Evolutionary conservation across 768 basidiomycete genomes (phyloP).

Genomic region (Leccinum boreale): DNA sequence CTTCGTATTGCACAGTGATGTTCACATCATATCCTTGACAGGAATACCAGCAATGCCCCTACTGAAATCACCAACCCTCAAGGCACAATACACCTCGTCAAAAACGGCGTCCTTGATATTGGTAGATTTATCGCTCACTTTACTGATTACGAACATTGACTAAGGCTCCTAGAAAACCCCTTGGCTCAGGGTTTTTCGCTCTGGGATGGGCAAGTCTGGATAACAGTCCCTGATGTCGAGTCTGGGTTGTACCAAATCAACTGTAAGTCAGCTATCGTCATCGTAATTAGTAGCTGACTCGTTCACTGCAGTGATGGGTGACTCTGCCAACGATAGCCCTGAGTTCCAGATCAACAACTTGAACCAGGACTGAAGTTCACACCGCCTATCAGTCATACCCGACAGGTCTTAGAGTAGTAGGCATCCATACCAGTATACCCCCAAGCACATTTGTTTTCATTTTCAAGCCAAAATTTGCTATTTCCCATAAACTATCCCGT

Average conservation of each 20-base stretch:
- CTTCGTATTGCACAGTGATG: not conserved
- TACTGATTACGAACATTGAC: conserved; percentile 4
- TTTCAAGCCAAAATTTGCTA: not conserved
- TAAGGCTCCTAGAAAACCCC: conserved; percentile 13
- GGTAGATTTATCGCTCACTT: conserved; percentile 18
- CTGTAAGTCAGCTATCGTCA: conserved; percentile 18
- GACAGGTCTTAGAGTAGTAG: not conserved
- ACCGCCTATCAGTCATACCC: not conserved
- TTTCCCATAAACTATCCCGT: not conserved
- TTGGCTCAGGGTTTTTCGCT: conserved; percentile 31
- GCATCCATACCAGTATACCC: not conserved
- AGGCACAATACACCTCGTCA: conserved; percentile 29
- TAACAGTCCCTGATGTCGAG: conserved; percentile 30
- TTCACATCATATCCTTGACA: conserved; percentile 9
- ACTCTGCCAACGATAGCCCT: conserved; percentile 31
- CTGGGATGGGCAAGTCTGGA: conserved; percentile 18
- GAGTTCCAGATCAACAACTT: conserved; percentile 21
- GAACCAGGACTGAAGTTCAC: not conserved
- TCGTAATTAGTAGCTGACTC: conserved; percentile 1
- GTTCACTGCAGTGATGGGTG: conserved; percentile 28
- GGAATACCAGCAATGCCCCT: conserved; percentile 31
- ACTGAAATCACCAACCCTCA: conserved; percentile 30
- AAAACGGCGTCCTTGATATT: conserved; percentile 17
- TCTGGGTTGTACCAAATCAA: conserved; percentile 33
- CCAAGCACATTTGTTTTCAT: not conserved